Evolutionary conservation across 2,329 filamentous ascomycete genomes (phyloP).

Genomic region (Paraphoma sp.): DNA sequence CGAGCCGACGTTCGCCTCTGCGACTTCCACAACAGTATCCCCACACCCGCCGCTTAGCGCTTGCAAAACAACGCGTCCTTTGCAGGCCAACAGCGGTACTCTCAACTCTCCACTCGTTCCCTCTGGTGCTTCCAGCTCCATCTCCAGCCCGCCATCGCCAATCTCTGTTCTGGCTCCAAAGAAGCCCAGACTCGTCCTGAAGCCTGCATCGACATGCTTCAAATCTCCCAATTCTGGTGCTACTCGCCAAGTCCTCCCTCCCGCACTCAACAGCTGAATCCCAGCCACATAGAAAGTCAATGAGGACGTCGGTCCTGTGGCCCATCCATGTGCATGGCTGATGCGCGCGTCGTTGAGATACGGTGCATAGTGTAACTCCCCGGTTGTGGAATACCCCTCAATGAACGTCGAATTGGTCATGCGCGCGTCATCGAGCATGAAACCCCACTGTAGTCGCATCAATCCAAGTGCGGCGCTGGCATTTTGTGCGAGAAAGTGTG

Average conservation of each 20-base stretch:
- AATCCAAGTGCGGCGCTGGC: slow-evolving; percentile 50
- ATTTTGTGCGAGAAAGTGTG: slow-evolving; percentile 52
- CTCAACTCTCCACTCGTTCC: slow-evolving; percentile 39
- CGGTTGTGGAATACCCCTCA: slow-evolving; percentile 57
- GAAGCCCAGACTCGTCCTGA: slow-evolving; percentile 44
- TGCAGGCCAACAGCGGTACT: slow-evolving; percentile 27
- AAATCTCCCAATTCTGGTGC: slow-evolving; percentile 47
- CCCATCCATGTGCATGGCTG: slow-evolving; percentile 60
- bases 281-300: slow-evolving; percentile 53
- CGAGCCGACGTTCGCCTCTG: slow-evolving; percentile 14
- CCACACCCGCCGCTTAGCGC: slow-evolving; percentile 20
- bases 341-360: slow-evolving; percentile 58
- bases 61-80: slow-evolving; percentile 26
- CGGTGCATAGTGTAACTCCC: slow-evolving; percentile 57
- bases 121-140: slow-evolving; percentile 38
- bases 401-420: slow-evolving; percentile 63
- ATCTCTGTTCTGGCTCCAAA: slow-evolving; percentile 43
- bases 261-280: slow-evolving; percentile 47
- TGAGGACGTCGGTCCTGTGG: slow-evolving; percentile 56
- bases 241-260: slow-evolving; percentile 47
- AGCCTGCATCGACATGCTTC: slow-evolving; percentile 47
- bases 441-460: slow-evolving; percentile 59
- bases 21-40: slow-evolving; percentile 23
- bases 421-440: slow-evolving; percentile 61
- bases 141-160: slow-evolving; percentile 15